These are phyloP conservation scores for Pythium guiyangense DNA, from an alignment of 352 stramenopile genomes.

Conservation along the genomic window DNA sequence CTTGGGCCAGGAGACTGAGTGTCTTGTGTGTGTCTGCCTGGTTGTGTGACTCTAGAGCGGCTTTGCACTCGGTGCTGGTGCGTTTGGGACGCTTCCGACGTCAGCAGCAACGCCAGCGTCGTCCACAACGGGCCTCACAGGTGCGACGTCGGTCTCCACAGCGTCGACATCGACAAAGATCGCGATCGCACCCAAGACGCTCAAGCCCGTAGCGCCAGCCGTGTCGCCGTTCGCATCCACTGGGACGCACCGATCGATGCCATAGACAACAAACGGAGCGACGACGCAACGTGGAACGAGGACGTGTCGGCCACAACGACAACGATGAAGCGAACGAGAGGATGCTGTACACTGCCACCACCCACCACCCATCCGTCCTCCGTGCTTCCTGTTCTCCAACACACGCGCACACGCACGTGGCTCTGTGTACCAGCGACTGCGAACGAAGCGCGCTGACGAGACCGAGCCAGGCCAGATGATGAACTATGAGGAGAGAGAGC, in stretches of 20 bases:
- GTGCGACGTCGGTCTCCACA: constrained; percentile 1
- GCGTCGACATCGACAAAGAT: neutral
- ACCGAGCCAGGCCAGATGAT: neutral
- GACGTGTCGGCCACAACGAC: too few relatives aligned
- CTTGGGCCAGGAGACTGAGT: too few relatives aligned
- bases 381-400: too few relatives aligned
- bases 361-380: too few relatives aligned
- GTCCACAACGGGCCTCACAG: neutral
- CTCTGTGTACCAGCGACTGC: too few relatives aligned
- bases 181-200: constrained; percentile 15
- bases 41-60: neutral
- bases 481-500: neutral
- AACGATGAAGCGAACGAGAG: too few relatives aligned
- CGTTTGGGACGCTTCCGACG: neutral
- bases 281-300: too few relatives aligned
- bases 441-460: too few relatives aligned
- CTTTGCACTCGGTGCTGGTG: neutral
- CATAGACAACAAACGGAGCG: constrained; percentile 3
- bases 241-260: constrained; percentile 1
- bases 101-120: constrained; percentile 1
- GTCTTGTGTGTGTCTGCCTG: too few relatives aligned
- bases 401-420: too few relatives aligned
- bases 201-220: constrained; percentile 8
- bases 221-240: constrained; percentile 3
- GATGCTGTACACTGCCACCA: too few relatives aligned